These are phyloP conservation scores for Pontederia paniculata DNA, from an alignment of 176 grass and related monocot genomes.

Conservation along the genomic window DNA sequence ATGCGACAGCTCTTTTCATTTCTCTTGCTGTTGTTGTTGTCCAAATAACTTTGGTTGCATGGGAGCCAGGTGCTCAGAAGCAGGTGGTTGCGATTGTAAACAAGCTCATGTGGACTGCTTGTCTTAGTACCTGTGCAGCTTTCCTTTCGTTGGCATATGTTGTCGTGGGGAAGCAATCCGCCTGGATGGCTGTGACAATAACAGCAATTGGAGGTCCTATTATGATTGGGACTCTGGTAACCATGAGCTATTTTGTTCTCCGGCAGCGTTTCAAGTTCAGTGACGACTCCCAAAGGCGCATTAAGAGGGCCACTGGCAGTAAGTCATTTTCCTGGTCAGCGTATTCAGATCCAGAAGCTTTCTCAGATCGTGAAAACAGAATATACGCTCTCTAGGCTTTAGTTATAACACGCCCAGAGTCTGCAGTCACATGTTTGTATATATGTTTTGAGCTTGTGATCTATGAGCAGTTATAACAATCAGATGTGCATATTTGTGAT, in stretches of 20 bases:
- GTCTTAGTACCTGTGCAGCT: conserved; percentile 75
- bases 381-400: conserved; percentile 72
- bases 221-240: conserved; percentile 71
- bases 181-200: conserved; percentile 81
- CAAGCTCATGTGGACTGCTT: conserved; percentile 95
- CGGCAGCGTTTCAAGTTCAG: conserved; percentile 64
- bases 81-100: conserved; percentile 77
- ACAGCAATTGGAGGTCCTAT: conserved; percentile 80
- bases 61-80: conserved; percentile 93
- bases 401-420: no score
- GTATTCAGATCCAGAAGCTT: conserved; percentile 70
- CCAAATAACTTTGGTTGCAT: conserved; percentile 94
- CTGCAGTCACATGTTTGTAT: no score
- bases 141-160: conserved; percentile 91
- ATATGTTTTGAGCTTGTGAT: no score
- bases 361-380: conserved; percentile 84
- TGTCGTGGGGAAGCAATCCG: conserved; percentile 61
- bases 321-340: conserved; percentile 94
- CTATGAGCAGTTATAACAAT: no score
- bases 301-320: conserved; percentile 69
- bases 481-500: no score
- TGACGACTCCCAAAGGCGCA: conserved; percentile 63
- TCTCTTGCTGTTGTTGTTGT: conserved; percentile 94
- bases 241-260: conserved; percentile 71
- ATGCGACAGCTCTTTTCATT: conserved; percentile 83